Evolutionary conservation across 371 early-diverging fungal species (phyloP).

Genomic region (Hamiltosporidium tvaerminnensis): DNA sequence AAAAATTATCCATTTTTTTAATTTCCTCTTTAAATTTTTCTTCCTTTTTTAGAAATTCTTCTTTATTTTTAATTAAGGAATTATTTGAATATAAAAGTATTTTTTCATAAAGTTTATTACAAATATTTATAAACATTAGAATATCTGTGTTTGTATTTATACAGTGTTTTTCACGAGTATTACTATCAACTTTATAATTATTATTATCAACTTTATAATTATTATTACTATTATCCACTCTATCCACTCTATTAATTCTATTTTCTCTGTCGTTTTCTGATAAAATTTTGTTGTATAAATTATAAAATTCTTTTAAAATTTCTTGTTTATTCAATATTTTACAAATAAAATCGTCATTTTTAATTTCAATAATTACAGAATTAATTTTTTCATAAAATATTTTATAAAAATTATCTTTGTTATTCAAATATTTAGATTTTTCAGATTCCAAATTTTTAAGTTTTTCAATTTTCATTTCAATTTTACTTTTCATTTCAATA

Average conservation of each 20-base stretch:
- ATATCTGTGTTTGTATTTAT: too few relatives aligned
- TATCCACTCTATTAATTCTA: not conserved
- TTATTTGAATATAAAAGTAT: too few relatives aligned
- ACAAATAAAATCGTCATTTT: not conserved
- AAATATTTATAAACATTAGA: too few relatives aligned
- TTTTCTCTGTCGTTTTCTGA: not conserved
- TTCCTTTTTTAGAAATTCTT: not conserved
- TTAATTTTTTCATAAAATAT: not conserved
- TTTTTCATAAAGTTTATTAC: too few relatives aligned
- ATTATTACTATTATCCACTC: not conserved
- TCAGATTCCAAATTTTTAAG: not conserved
- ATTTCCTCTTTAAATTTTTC: not conserved
- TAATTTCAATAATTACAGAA: not conserved
- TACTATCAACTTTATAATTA: too few relatives aligned
- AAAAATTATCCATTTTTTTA: not conserved
- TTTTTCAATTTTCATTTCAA: slow-evolving; percentile 2
- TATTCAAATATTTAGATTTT: not conserved
- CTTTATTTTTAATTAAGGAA: not conserved
- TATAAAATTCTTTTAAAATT: not conserved
- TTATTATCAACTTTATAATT: too few relatives aligned
- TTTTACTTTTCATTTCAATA: not conserved
- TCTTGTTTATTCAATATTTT: not conserved
- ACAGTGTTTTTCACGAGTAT: too few relatives aligned
- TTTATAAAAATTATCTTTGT: not conserved
- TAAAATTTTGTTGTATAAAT: too few relatives aligned